A percentile compares a stretch with the other conserved stretches of the same genome.
Evolutionary conservation across 352 stramenopile genomes (phyloP).

Genomic region (Pythium aristosporum): DNA sequence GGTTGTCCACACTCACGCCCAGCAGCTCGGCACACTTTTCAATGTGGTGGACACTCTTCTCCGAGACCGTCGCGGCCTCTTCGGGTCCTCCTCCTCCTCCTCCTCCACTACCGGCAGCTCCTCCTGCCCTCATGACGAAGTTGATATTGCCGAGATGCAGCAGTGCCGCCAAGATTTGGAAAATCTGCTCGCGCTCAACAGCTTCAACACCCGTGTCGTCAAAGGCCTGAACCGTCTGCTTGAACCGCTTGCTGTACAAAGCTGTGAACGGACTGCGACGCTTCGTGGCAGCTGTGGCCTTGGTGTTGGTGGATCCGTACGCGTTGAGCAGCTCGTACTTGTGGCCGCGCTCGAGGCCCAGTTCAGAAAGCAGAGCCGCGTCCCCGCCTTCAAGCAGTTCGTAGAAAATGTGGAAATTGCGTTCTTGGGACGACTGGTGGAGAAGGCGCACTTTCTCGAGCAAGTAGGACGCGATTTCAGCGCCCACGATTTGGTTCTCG

Average conservation of each 20-base stretch:
- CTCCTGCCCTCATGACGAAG: constrained; percentile 45
- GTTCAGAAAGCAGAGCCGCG: constrained; percentile 51
- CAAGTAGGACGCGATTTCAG: constrained; percentile 95
- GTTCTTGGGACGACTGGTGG: constrained; percentile 90
- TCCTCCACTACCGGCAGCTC: neutral
- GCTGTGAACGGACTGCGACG: constrained; percentile 30
- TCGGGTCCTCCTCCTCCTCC: constrained; percentile 27
- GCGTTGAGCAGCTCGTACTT: constrained; percentile 91
- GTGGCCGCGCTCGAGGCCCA: constrained; percentile 58
- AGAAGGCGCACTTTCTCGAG: constrained; percentile 96
- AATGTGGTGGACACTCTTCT: constrained; percentile 46
- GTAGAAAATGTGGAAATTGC: constrained; percentile 97
- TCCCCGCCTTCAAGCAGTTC: constrained; percentile 88
- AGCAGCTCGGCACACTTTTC: constrained; percentile 87
- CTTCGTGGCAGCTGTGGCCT: constrained; percentile 29
- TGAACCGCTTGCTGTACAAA: constrained; percentile 61
- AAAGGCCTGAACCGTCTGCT: constrained; percentile 72
- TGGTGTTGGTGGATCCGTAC: constrained; percentile 61
- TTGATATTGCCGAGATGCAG: constrained; percentile 96
- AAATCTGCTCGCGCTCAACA: constrained; percentile 52
- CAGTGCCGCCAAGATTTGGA: constrained; percentile 86
- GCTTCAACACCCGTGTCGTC: constrained; percentile 65
- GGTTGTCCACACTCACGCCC: constrained; percentile 69
- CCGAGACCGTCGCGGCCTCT: constrained; percentile 50
- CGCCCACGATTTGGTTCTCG: constrained; percentile 85